phyloP scores from a whole-genome alignment of 2,329 filamentous ascomycete genomes.

The Beauveria caledonica region DNA sequence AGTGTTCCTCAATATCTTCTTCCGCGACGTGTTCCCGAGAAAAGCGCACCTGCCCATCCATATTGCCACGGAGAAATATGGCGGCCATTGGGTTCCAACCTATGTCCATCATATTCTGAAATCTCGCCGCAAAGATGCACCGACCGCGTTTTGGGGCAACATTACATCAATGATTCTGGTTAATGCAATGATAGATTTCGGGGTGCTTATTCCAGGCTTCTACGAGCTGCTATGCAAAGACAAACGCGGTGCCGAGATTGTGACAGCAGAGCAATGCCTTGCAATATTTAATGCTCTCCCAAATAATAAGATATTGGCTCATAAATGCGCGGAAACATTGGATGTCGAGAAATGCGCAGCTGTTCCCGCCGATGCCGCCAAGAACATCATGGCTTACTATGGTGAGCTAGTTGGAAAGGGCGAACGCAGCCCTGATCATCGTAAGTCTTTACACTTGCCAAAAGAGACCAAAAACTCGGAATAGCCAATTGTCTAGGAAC shows the following conservation, averaged over 20 bases:
- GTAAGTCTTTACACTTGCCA: conserved; percentile 25
- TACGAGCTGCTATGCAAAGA: conserved; percentile 16
- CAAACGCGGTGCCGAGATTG: conserved; percentile 12
- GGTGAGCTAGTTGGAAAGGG: conserved; percentile 29
- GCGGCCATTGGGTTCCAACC: conserved; percentile 30
- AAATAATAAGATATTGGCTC: conserved; percentile 32
- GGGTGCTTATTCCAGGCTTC: conserved; percentile 2
- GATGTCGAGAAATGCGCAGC: conserved; percentile 65
- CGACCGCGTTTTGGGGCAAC: conserved; percentile 42
- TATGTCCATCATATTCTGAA: conserved; percentile 15
- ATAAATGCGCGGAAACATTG: conserved; percentile 76
- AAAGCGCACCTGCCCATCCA: conserved; percentile 30
- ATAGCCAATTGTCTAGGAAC: too few species aligned
- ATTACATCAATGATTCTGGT: conserved; percentile 44
- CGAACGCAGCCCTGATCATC: conserved; percentile 36
- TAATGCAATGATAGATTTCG: conserved; percentile 14
- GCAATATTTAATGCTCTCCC: conserved; percentile 32
- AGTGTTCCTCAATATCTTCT: conserved; percentile 39
- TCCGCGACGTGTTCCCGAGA: conserved; percentile 33
- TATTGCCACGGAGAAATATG: conserved; percentile 35
- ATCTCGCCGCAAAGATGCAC: conserved; percentile 7
- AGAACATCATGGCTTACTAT: conserved; percentile 23
- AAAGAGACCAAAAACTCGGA: conserved; percentile 21
- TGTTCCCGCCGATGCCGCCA: background rate
- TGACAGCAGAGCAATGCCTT: conserved; percentile 16